phyloP scores from a whole-genome alignment of 108 stramenopile species.

The Cylindrotheca closterium region DNA sequence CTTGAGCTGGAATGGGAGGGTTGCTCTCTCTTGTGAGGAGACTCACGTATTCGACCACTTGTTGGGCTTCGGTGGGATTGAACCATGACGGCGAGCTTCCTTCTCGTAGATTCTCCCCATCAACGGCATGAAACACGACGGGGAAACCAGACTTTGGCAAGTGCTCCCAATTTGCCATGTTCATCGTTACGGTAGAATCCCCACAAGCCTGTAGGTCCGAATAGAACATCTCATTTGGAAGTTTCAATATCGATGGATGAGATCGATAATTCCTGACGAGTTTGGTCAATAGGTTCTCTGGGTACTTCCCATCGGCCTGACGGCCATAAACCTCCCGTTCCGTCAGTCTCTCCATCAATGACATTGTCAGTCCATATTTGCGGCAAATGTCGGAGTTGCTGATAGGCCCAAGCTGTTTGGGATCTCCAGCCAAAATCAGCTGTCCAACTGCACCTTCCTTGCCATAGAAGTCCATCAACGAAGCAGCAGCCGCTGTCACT shows the following conservation, averaged over 20 bases:
- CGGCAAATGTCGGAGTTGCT: slow-evolving; percentile 46
- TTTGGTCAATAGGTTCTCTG: slow-evolving; percentile 41
- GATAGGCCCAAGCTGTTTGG: slow-evolving; percentile 66
- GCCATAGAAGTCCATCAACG: slow-evolving; percentile 7
- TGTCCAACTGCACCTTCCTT: slow-evolving; percentile 7
- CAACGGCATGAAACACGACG: slow-evolving; percentile 58
- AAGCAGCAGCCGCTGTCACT: slow-evolving; percentile 31
- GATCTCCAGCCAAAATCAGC: slow-evolving; percentile 67
- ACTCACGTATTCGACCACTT: slow-evolving; percentile 72
- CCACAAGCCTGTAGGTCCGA: too few relatives aligned
- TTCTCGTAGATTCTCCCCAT: slow-evolving; percentile 66
- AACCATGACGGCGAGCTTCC: slow-evolving; percentile 83
- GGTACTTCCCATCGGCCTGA: slow-evolving; percentile 27
- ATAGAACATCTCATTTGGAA: slow-evolving; percentile 57
- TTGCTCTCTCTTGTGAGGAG: slow-evolving; percentile 44
- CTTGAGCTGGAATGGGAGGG: slow-evolving; percentile 33
- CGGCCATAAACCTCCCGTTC: not conserved
- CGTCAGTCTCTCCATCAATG: slow-evolving; percentile 55
- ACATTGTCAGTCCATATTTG: slow-evolving; percentile 47
- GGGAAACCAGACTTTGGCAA: slow-evolving; percentile 51
- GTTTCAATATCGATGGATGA: slow-evolving; percentile 55
- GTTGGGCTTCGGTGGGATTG: slow-evolving; percentile 72
- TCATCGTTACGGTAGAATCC: slow-evolving; percentile 38
- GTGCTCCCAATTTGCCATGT: slow-evolving; percentile 55
- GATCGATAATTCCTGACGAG: slow-evolving; percentile 68